These are phyloP conservation scores for Suhomyces kilbournensis DNA, from an alignment of 805 yeast species.

Conservation along the genomic window DNA sequence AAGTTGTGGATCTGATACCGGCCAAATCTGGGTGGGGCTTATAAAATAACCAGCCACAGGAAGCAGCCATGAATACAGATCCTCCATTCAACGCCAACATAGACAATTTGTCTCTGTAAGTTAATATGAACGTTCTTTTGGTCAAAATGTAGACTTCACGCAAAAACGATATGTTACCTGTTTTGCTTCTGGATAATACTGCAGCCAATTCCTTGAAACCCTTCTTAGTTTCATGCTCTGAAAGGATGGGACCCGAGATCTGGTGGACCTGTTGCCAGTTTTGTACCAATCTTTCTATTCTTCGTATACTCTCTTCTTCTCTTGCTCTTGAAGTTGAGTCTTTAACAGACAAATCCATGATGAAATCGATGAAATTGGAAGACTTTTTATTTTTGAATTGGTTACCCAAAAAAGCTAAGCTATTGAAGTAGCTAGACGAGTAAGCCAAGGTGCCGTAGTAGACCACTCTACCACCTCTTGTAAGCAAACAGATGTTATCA, in stretches of 20 bases:
- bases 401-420: not conserved
- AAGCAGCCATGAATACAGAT: slow-evolving; percentile 14
- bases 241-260: not conserved
- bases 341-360: slow-evolving; percentile 13
- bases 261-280: slow-evolving; percentile 8
- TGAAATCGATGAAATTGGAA: slow-evolving; percentile 9
- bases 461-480: slow-evolving; percentile 25
- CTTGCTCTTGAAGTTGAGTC: slow-evolving; percentile 10
- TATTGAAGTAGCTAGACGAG: slow-evolving; percentile 16
- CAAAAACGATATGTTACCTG: slow-evolving; percentile 16
- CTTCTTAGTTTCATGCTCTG: not conserved
- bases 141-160: slow-evolving; percentile 19
- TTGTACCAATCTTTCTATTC: slow-evolving; percentile 10
- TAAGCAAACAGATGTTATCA: slow-evolving; percentile 23
- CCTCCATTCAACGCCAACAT: slow-evolving; percentile 21
- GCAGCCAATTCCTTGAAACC: not conserved
- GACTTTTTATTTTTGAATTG: slow-evolving; percentile 2
- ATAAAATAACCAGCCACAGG: slow-evolving; percentile 24
- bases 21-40: slow-evolving; percentile 18
- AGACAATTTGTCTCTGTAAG: slow-evolving; percentile 19
- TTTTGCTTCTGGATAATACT: slow-evolving; percentile 12
- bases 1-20: slow-evolving; percentile 22
- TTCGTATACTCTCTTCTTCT: slow-evolving; percentile 6
- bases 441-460: slow-evolving; percentile 20
- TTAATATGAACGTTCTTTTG: slow-evolving; percentile 16